phyloP scores from a whole-genome alignment of 768 basidiomycete genomes.

The Pisolithus tinctorius region DNA sequence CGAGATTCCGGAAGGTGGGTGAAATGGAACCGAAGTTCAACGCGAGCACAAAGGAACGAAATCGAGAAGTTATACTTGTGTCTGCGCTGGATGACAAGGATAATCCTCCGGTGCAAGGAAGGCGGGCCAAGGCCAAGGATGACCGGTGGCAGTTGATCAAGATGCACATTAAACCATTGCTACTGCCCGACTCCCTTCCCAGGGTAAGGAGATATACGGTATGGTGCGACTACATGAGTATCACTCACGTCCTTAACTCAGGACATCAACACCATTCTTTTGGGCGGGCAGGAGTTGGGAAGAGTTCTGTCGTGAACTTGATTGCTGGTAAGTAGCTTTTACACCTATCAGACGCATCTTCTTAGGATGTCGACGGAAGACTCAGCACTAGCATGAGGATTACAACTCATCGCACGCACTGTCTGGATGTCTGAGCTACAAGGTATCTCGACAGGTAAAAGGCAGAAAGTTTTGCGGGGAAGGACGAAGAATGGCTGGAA shows the following conservation, averaged over 20 bases:
- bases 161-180: background rate
- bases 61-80: background rate
- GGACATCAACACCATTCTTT: background rate
- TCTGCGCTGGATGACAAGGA: background rate
- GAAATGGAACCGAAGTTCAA: background rate
- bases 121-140: background rate
- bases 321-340: conserved; percentile 3
- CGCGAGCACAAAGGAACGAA: background rate
- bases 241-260: background rate
- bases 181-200: background rate
- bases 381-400: conserved; percentile 10
- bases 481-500: no score
- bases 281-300: conserved; percentile 3
- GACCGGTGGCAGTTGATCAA: background rate
- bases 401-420: conserved; percentile 7
- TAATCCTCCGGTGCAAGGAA: background rate
- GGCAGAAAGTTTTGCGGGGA: no score
- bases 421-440: no score
- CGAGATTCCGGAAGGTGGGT: background rate
- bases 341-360: background rate
- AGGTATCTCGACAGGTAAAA: no score
- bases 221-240: background rate
- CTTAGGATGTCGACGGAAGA: background rate
- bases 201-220: background rate
- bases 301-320: conserved; percentile 8